These are phyloP conservation scores for Ramaria sp. DNA, from an alignment of 768 basidiomycete genomes.

Conservation along the genomic window DNA sequence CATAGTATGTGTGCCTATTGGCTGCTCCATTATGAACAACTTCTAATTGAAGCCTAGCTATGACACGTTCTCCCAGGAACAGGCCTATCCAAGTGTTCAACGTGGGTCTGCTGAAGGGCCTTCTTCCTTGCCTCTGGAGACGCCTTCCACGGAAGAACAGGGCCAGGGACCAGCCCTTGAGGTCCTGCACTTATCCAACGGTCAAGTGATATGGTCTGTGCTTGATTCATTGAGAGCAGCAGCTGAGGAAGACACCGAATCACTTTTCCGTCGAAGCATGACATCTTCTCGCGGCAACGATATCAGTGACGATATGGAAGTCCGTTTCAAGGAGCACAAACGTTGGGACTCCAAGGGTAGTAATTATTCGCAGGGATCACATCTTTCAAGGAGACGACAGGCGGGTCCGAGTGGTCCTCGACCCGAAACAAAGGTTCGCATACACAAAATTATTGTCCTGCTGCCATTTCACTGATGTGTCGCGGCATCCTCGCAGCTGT, in stretches of 20 bases:
- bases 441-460: background rate
- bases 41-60: background rate
- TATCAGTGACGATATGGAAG: conserved; percentile 49
- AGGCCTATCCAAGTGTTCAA: background rate
- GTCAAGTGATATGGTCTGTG: conserved; percentile 74
- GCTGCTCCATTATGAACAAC: background rate
- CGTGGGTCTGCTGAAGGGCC: background rate
- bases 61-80: background rate
- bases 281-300: conserved; percentile 20
- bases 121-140: background rate
- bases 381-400: conserved; percentile 45
- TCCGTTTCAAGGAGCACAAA: conserved; percentile 69
- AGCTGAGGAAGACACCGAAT: conserved; percentile 42
- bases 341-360: conserved; percentile 60
- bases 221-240: conserved; percentile 72
- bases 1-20: background rate
- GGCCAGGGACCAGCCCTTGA: conserved; percentile 53
- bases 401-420: conserved; percentile 39
- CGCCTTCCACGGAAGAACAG: background rate
- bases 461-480: background rate
- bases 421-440: conserved; percentile 74
- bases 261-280: conserved; percentile 35
- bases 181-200: conserved; percentile 76
- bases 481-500: conserved; percentile 36
- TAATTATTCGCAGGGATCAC: conserved; percentile 25